A percentile compares a stretch with the other conserved stretches of the same genome.
Evolutionary conservation across 495 filamentous ascomycete species (phyloP).

Genomic region (Neurospora sp.): DNA sequence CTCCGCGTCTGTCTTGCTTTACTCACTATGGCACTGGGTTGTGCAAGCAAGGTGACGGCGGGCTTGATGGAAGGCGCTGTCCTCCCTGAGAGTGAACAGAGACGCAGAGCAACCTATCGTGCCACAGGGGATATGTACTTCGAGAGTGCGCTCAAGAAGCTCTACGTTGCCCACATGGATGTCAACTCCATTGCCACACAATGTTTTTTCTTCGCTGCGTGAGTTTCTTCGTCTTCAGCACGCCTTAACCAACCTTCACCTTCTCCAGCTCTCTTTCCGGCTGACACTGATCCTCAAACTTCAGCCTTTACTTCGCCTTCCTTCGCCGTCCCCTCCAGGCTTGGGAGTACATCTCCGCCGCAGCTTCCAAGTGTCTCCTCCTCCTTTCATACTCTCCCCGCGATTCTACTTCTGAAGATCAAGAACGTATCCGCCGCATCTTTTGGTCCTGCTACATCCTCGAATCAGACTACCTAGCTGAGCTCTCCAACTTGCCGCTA

Average conservation of each 20-base stretch:
- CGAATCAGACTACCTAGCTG: constrained; percentile 28
- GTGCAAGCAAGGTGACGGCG: constrained; percentile 18
- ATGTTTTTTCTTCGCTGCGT: constrained; percentile 27
- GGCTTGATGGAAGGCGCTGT: constrained; percentile 1
- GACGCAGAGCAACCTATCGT: constrained; percentile 4
- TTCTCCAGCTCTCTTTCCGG: background rate
- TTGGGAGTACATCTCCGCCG: constrained; percentile 23
- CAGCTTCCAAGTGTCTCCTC: constrained; percentile 29
- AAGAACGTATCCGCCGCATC: constrained; percentile 34
- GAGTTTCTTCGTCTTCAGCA: background rate
- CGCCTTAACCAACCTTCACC: background rate
- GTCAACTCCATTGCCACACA: constrained; percentile 24
- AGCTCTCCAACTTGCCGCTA: constrained; percentile 33
- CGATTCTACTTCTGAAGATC: constrained; percentile 18
- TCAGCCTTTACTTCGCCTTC: constrained; percentile 28
- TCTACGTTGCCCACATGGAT: constrained; percentile 21
- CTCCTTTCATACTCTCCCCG: constrained; percentile 21
- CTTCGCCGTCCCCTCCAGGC: constrained; percentile 25
- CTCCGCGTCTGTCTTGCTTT: constrained; percentile 20
- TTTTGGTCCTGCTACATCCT: constrained; percentile 43
- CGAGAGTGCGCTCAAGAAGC: constrained; percentile 21
- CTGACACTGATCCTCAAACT: background rate
- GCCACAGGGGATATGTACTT: constrained; percentile 24
- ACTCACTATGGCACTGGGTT: constrained; percentile 24
- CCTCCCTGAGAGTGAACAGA: constrained; percentile 3